A percentile compares a stretch with the other conserved stretches of the same genome.
phyloP scores from a whole-genome alignment of 2,329 filamentous ascomycete species.

The Ophiostoma himal-ulmi region DNA sequence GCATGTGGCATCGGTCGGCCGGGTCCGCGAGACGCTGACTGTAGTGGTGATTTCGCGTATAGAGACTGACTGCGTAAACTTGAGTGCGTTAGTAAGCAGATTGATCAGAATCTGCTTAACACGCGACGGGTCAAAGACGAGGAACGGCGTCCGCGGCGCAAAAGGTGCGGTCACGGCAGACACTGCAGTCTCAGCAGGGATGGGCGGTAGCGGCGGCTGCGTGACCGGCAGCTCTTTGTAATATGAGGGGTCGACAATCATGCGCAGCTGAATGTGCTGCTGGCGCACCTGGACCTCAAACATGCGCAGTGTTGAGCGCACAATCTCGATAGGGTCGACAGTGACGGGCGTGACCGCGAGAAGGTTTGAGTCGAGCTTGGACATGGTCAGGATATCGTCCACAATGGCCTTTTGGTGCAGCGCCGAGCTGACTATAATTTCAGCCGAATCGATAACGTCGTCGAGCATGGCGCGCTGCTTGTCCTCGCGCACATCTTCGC shows the following conservation, averaged over 20 bases:
- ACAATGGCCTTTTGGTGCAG: constrained; percentile 75
- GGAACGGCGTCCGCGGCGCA: constrained; percentile 53
- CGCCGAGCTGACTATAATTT: constrained; percentile 71
- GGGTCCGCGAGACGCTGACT: constrained; percentile 40
- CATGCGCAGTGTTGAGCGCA: constrained; percentile 66
- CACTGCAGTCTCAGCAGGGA: background rate
- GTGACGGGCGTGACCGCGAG: constrained; percentile 66
- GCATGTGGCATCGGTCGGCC: constrained; percentile 38
- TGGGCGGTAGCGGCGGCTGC: constrained; percentile 25
- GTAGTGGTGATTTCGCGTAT: constrained; percentile 50
- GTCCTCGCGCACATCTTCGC: constrained; percentile 31
- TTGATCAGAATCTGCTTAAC: constrained; percentile 77
- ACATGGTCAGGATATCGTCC: constrained; percentile 68
- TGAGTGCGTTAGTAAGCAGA: constrained; percentile 73
- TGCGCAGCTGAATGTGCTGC: constrained; percentile 60
- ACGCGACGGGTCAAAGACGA: constrained; percentile 64
- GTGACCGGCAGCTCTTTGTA: constrained; percentile 26
- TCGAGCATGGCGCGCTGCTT: constrained; percentile 42
- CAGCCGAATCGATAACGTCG: constrained; percentile 64
- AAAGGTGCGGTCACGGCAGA: background rate
- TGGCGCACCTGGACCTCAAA: constrained; percentile 69
- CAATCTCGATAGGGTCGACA: constrained; percentile 60
- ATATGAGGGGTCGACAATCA: constrained; percentile 59
- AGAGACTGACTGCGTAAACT: constrained; percentile 64
- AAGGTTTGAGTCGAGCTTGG: constrained; percentile 70